Evolutionary conservation across 2,329 filamentous ascomycete species (phyloP).

Genomic region (Aureobasidium lini): DNA sequence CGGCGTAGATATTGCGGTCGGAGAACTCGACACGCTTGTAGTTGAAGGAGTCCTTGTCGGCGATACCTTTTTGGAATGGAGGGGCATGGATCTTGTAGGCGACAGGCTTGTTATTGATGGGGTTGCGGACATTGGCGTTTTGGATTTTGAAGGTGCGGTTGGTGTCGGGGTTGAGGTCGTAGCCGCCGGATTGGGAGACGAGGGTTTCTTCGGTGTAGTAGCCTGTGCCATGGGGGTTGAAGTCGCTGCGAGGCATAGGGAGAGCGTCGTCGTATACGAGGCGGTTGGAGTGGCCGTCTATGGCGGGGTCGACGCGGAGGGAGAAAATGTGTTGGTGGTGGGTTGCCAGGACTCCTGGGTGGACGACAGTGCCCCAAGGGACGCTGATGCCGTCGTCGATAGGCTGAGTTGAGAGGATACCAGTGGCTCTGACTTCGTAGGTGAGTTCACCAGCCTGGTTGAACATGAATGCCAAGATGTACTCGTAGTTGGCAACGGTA

Average conservation of each 20-base stretch:
- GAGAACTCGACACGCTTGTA: conserved; percentile 54
- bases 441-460: conserved; percentile 61
- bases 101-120: conserved; percentile 41
- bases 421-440: conserved; percentile 62
- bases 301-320: conserved; percentile 41
- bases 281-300: conserved; percentile 40
- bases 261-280: conserved; percentile 48
- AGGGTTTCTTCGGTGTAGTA: conserved; percentile 42
- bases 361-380: conserved; percentile 61
- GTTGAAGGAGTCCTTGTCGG: conserved; percentile 46
- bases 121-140: conserved; percentile 37
- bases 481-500: conserved; percentile 66
- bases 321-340: conserved; percentile 73
- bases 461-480: conserved; percentile 65
- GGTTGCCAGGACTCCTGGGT: conserved; percentile 59
- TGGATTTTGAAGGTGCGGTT: conserved; percentile 45
- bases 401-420: conserved; percentile 59
- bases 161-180: conserved; percentile 38
- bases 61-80: conserved; percentile 44
- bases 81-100: conserved; percentile 45
- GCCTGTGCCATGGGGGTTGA: conserved; percentile 50
- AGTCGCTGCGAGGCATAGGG: conserved; percentile 49
- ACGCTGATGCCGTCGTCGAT: conserved; percentile 59
- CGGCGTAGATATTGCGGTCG: conserved; percentile 52
- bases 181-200: conserved; percentile 42